Percentiles rank a stretch among this genome's conserved stretches.
These are phyloP conservation scores for Eutrema heterophyllum DNA, from an alignment of 345 rosid genomes.

Conservation along the genomic window DNA sequence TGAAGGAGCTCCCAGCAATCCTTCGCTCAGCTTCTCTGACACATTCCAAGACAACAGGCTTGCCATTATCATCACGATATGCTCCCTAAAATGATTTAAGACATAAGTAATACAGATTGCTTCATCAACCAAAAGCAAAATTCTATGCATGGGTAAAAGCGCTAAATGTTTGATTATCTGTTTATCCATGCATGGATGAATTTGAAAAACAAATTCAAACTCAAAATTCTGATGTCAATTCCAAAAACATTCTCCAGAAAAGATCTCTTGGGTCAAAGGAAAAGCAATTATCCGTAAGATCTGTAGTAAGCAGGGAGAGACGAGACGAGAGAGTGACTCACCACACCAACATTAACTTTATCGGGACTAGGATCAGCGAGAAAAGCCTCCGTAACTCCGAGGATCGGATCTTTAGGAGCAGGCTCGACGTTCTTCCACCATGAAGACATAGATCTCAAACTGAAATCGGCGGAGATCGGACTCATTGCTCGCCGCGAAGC, in stretches of 20 bases:
- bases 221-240: background rate
- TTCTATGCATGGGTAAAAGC: no score
- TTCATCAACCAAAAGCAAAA: slow-evolving; percentile 3
- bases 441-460: slow-evolving; percentile 65
- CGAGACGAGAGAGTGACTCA: slow-evolving; percentile 28
- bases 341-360: slow-evolving; percentile 96
- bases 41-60: slow-evolving; percentile 86
- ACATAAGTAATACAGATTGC: background rate
- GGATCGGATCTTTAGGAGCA: slow-evolving; percentile 91
- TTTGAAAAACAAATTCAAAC: background rate
- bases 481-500: slow-evolving; percentile 26
- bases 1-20: slow-evolving; percentile 66
- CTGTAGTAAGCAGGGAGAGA: background rate
- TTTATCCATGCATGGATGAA: background rate
- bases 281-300: background rate
- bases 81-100: slow-evolving; percentile 52
- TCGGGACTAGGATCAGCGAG: slow-evolving; percentile 79
- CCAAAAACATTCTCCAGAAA: background rate
- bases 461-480: slow-evolving; percentile 32
- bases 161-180: background rate
- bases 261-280: background rate
- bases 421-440: slow-evolving; percentile 92
- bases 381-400: slow-evolving; percentile 95
- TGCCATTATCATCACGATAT: slow-evolving; percentile 90
- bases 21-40: slow-evolving; percentile 91